Base-by-base conservation (phyloP, 2,329 filamentous ascomycete genomes). In the Emergomyces pasteurianus region DNA sequence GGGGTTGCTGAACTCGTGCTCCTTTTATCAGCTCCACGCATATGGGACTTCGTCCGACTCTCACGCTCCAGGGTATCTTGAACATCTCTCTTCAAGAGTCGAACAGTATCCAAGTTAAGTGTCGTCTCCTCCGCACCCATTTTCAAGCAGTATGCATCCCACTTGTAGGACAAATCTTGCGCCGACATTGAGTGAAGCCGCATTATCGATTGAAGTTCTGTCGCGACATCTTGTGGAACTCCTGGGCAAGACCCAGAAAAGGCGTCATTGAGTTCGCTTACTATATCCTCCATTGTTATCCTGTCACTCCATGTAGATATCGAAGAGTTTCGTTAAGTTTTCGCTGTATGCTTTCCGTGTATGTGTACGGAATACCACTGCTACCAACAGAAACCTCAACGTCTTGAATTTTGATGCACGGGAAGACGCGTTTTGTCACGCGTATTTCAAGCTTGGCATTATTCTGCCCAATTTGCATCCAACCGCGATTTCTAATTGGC, bases 121-220 rank as follows among this genome's bases (percentile, higher is more conserved):
- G 81, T 86, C 63, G 86, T 86, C 61, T 90, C 88, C 61, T 95
- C 90, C 55, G 84, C 78, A 28, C 92, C 90, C 86, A 97, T 91
- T 75, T 92, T 95, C 72, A 99, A 87, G 74, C 89, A 92, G 80
- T 96, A 97, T 0, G 91, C 92, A 74, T 99, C 94, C 94, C 94
- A 99, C 81, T 97, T 97, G 84, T 90, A 96, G 75, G 90, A 96
- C 31, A 97, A 80, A 72, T 97, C 94, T 73, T 97, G 86, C 40
- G 86, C 81, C 18, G 86, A 84, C 63, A 97, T 82, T 55, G 85
- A 85, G 75, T 96, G 90, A 63, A 97, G 80, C 60, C 87, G 86
- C 77, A 94, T 83, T 72, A 96, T 95, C 62, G 90, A 95, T 71
- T 88, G 83, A 66, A 99, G 80, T 76, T 96, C 92, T 59, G 81